These are phyloP conservation scores for Symbiodinium natans DNA, from an alignment of 73 alveolate genomes.

Conservation along the genomic window DNA sequence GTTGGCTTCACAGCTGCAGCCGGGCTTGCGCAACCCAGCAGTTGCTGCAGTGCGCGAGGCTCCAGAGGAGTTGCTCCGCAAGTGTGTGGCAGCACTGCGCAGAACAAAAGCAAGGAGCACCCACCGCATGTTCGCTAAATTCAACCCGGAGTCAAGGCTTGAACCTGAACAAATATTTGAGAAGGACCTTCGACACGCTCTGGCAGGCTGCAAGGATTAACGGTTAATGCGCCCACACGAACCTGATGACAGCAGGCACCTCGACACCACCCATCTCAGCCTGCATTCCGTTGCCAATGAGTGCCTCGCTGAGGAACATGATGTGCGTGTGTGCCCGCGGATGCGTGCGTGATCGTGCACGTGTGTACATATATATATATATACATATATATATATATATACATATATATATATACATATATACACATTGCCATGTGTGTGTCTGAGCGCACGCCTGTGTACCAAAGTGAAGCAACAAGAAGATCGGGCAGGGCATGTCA, in stretches of 20 bases:
- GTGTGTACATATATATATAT: too few species aligned
- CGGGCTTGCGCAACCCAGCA: constrained; percentile 33
- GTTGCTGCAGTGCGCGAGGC: background rate
- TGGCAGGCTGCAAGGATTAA: background rate
- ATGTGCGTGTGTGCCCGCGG: too few species aligned
- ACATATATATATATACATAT: too few species aligned
- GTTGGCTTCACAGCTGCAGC: constrained; percentile 61
- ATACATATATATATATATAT: too few species aligned
- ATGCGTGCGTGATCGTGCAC: too few species aligned
- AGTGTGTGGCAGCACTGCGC: background rate
- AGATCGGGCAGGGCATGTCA: too few species aligned
- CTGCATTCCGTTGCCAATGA: constrained; percentile 58
- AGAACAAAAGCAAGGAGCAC: background rate
- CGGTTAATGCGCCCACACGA: background rate
- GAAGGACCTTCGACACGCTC: background rate
- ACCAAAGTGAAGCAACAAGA: too few species aligned
- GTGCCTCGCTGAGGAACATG: background rate
- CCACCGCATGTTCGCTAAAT: background rate
- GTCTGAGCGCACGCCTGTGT: too few species aligned
- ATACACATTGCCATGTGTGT: too few species aligned
- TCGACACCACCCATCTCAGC: constrained; percentile 56
- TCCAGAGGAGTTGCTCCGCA: background rate
- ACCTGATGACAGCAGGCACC: background rate
- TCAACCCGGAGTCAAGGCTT: background rate
- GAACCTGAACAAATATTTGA: background rate